Evolutionary conservation across 2,329 filamentous ascomycete species (phyloP), one percentile per base, ranked within the genome.

Genomic region (Bretziella fagacearum): DNA sequence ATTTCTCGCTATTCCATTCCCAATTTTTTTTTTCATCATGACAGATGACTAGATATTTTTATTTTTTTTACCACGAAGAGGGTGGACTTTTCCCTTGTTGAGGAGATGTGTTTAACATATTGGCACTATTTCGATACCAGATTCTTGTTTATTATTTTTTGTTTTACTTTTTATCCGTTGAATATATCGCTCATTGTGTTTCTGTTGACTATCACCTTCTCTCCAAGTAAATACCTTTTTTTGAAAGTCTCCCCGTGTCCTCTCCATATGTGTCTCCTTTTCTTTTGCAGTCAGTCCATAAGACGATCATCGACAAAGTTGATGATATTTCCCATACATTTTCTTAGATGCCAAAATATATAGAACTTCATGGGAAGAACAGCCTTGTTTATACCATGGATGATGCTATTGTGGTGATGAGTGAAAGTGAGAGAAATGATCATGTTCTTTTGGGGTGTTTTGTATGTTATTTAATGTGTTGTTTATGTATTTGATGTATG

Each of bases 161-260:
- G 6, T 30, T 32, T 22, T 22, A 33, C 17, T 36, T 41, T 46
- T 18, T 37, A 33, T 47, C 35, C 43, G 22, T 37, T 51, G 49
- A 51, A 51, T 48, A 48, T 51, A 51, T 49, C 25, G 36, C 26
- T 25, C 17, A 30, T 17, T 39, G 37, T 47, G 30, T 36, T 41
- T 37, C 18, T 27, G 39, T 41, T 40, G 23, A 13, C 39, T 46
- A n/a, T 22, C 29, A 35, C 25, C 20, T 43, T 43, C 18, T 29
- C 30, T 22, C 8, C 40, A 43, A 30, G 40, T 43, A 17, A 30
- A 5, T 20, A 29, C 13, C 27, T 37, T 6, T 15, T 27, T 27
- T 13, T 7, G 23, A 25, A 18, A 36, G 11, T 43, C 13, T 36
- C 40, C 39, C 13, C 23, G 29, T 44, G 18, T n/a, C 27, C n/a